A percentile compares a stretch with the other conserved stretches of the same genome.
Conservation (phyloP, 2,329 filamentous ascomycete genomes). For the Pseudocercospora eumusae region DNA sequence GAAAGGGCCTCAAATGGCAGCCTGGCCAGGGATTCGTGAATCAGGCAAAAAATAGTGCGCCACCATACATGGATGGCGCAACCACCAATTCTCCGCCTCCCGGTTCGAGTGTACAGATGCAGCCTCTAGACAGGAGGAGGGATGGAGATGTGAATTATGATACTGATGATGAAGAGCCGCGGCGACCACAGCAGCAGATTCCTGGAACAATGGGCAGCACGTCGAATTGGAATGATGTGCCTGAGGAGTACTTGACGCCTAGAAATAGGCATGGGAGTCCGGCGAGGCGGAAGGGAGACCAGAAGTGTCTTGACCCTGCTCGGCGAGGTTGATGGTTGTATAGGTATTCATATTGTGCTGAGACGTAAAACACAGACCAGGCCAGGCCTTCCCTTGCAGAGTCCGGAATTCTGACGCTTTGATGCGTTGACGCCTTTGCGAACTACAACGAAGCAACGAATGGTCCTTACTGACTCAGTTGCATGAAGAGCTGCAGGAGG, state of each 20-base stretch:
- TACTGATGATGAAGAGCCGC: constrained; percentile 31
- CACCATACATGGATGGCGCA: constrained; percentile 16
- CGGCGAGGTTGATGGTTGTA: constrained; percentile 1
- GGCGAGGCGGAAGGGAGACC: constrained; percentile 38
- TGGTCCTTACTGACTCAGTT: background rate
- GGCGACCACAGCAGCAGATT: constrained; percentile 8
- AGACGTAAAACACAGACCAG: background rate
- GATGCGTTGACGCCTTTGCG: background rate
- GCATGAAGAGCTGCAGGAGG: background rate
- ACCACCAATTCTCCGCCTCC: constrained; percentile 5
- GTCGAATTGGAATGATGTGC: constrained; percentile 53
- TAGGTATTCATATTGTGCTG: constrained; percentile 9
- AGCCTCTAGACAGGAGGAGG: constrained; percentile 43
- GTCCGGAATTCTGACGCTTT: too few relatives aligned
- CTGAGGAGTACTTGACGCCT: constrained; percentile 47
- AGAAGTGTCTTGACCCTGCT: background rate
- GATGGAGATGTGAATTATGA: constrained; percentile 42
- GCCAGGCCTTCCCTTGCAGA: too few relatives aligned
- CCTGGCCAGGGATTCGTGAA: constrained; percentile 43
- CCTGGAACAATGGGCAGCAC: constrained; percentile 30
- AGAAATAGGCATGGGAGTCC: constrained; percentile 35
- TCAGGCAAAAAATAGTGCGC: constrained; percentile 22
- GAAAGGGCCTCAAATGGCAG: constrained; percentile 32
- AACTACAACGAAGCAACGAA: background rate
- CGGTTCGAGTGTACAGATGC: constrained; percentile 43